Evolutionary conservation across 352 stramenopile genomes (phyloP).

Genomic region (Elongisporangium anandrum): DNA sequence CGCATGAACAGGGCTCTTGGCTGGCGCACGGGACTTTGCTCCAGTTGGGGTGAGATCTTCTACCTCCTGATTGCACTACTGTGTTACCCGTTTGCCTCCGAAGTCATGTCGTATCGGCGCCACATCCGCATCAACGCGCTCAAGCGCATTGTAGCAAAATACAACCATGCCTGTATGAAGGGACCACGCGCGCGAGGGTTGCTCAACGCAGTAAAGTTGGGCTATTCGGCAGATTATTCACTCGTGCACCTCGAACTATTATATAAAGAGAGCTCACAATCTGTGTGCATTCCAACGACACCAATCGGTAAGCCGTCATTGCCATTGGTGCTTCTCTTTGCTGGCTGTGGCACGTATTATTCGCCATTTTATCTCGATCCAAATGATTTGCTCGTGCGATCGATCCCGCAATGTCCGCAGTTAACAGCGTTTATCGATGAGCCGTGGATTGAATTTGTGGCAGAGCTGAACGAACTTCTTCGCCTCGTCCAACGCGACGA

Average conservation of each 20-base stretch:
- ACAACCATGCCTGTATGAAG: slow-evolving; percentile 84
- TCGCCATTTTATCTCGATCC: slow-evolving; percentile 77
- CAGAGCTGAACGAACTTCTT: slow-evolving; percentile 71
- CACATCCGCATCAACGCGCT: slow-evolving; percentile 73
- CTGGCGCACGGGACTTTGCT: slow-evolving; percentile 41
- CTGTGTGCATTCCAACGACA: slow-evolving; percentile 62
- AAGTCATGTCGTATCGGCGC: slow-evolving; percentile 59
- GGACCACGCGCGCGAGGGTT: slow-evolving; percentile 57
- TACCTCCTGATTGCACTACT: slow-evolving; percentile 55
- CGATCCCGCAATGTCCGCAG: slow-evolving; percentile 71
- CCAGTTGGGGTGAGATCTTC: slow-evolving; percentile 55
- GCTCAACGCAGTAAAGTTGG: slow-evolving; percentile 74
- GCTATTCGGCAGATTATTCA: slow-evolving; percentile 76
- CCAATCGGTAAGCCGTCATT: slow-evolving; percentile 71
- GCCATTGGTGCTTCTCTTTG: slow-evolving; percentile 72
- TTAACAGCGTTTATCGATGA: slow-evolving; percentile 85
- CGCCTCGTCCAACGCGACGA: slow-evolving; percentile 64
- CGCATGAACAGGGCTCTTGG: slow-evolving; percentile 57
- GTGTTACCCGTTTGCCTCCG: slow-evolving; percentile 66
- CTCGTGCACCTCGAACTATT: slow-evolving; percentile 77
- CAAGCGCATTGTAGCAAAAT: slow-evolving; percentile 70
- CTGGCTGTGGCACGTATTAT: slow-evolving; percentile 72
- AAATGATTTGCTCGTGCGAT: slow-evolving; percentile 75
- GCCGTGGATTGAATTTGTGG: slow-evolving; percentile 81
- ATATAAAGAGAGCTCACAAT: slow-evolving; percentile 69